Conservation (phyloP, 202 grass and related monocot species). For the Setaria italica region DNA sequence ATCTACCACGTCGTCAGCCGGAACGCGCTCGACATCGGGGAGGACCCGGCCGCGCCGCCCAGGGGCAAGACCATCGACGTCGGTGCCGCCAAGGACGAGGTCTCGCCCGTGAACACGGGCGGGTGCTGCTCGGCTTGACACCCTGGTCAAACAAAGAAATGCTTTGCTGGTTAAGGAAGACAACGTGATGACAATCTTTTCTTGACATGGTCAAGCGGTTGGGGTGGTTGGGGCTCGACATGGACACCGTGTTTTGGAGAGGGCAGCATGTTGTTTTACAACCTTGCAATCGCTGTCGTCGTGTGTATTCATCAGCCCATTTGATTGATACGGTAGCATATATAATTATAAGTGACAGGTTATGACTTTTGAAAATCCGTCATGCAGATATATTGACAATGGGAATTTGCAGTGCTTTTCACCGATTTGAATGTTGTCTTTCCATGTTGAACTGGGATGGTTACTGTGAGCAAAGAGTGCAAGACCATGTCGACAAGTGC, state of each 20-base stretch:
- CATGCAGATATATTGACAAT: background rate
- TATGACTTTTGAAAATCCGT: background rate
- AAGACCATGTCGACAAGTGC: background rate
- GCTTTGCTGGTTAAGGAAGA: background rate
- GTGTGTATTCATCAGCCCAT: background rate
- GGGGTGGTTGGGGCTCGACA: slow-evolving; percentile 27
- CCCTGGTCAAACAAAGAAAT: background rate
- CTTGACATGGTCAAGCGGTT: slow-evolving; percentile 23
- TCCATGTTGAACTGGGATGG: background rate
- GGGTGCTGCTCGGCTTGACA: slow-evolving; percentile 78
- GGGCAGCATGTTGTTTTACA: slow-evolving; percentile 27
- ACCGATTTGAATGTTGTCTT: background rate
- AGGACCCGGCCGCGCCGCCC: slow-evolving; percentile 76
- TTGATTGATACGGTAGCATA: slow-evolving; percentile 19
- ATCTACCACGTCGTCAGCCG: slow-evolving; percentile 80
- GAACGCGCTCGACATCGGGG: slow-evolving; percentile 76
- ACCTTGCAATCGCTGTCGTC: slow-evolving; percentile 19
- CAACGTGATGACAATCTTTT: slow-evolving; percentile 9
- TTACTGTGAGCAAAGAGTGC: background rate
- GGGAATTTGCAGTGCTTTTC: background rate
- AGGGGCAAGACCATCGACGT: slow-evolving; percentile 77
- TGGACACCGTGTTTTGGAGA: slow-evolving; percentile 21
- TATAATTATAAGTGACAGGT: background rate
- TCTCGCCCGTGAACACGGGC: slow-evolving; percentile 56
- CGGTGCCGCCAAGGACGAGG: slow-evolving; percentile 63